Evolutionary conservation across 495 filamentous ascomycete species (phyloP).

Genomic region (Neurospora sp.): DNA sequence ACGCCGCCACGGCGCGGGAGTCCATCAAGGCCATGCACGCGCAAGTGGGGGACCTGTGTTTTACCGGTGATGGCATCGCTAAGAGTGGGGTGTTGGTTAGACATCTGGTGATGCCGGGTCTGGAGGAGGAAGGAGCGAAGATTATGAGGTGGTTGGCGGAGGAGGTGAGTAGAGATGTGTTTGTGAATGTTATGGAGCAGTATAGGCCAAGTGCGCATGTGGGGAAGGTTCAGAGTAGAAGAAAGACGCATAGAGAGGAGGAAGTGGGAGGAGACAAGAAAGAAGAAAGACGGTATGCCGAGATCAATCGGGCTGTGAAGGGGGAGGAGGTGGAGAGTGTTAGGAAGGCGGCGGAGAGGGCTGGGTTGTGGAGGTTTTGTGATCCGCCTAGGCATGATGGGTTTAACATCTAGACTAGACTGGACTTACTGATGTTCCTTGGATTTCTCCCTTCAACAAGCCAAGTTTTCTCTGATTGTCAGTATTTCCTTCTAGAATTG

Average conservation of each 20-base stretch:
- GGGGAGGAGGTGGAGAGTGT: constrained; percentile 52
- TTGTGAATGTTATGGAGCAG: constrained; percentile 69
- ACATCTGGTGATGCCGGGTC: constrained; percentile 71
- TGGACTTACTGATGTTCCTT: too few relatives aligned
- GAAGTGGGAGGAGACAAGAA: not conserved
- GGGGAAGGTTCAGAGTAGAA: constrained; percentile 45
- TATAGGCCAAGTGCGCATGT: constrained; percentile 69
- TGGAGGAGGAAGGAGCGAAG: constrained; percentile 52
- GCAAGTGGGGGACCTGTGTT: constrained; percentile 67
- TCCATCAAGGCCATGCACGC: constrained; percentile 64
- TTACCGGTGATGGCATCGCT: constrained; percentile 65
- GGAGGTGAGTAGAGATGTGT: constrained; percentile 57
- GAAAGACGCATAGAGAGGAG: not conserved
- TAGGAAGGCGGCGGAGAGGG: constrained; percentile 50
- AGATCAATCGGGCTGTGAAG: constrained; percentile 61
- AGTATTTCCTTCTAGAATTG: not conserved
- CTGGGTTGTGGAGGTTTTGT: constrained; percentile 65
- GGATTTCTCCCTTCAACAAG: too few relatives aligned
- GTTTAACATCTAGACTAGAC: constrained; percentile 49
- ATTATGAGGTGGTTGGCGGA: constrained; percentile 62
- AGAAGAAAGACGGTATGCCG: constrained; percentile 52
- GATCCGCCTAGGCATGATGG: constrained; percentile 58
- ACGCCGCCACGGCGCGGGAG: constrained; percentile 53
- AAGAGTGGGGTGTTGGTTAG: constrained; percentile 60
- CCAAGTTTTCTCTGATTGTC: too few relatives aligned